Evolutionary conservation across 805 yeast genomes (phyloP), one percentile per base, ranked within the genome.

Genomic region (Starmerella cellae): DNA sequence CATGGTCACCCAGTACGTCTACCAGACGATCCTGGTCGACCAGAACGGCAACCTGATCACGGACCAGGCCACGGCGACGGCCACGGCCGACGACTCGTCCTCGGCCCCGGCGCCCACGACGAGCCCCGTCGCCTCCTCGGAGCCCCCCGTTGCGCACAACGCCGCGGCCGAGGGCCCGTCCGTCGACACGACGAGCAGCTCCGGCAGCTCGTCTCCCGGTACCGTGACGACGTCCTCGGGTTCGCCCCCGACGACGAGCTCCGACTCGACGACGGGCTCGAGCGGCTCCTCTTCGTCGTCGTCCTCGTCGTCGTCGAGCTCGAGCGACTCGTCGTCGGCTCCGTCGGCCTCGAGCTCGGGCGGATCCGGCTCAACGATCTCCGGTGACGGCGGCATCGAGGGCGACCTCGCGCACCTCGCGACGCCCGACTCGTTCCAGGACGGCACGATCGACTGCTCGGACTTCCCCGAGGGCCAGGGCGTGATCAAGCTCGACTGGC

Each of bases 381-480:
- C 68, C 23, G 35, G 48, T 39, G 38, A 54, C 22, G 64, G 67
- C 35, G 50, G 57, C 20, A 20, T 43, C 39, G 5, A 28, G 22
- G 91, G 91, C 54, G 83, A 75, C 60, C 70, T 82, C 49, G 42
- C 65, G 30, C 62, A 70, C 46, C 82, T 66, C 66, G 53, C 65
- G 10, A 67, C 61, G 54, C 91, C 95, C 55, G 50, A 69, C 44
- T 63, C 65, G 39, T 88, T 91, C 64, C 63, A 67, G 57, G 94
- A 84, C 59, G 94, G 94, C 60, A 68, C 63, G 32, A 58, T 75
- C 56, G 62, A 69, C 46, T 84, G 95, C 69, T 61, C 69, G 46
- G 60, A 66, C 42, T 79, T 84, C 73, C 93, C 88, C 60, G 59
- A 74, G 39, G 93, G 91, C 48, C 72, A 81, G 57, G 94, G 94